Base-by-base conservation (phyloP, 2,329 filamentous ascomycete genomes). In the Cladosporium sp. region DNA sequence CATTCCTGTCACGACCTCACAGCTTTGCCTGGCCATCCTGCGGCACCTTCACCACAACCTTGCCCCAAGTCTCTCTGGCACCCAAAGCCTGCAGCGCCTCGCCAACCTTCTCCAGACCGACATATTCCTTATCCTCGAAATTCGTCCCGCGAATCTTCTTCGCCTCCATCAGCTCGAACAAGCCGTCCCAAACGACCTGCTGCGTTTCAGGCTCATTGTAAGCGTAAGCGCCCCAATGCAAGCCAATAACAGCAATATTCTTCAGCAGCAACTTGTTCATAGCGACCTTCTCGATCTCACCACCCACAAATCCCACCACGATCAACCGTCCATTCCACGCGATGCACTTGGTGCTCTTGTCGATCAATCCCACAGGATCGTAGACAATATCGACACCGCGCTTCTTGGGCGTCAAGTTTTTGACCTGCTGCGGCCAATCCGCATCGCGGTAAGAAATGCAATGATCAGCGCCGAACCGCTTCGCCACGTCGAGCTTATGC, bases 191-290 rank as follows among this genome's bases (percentile, higher is more conserved):
- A 0, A 96, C 90, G 18, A 72, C 68, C 7, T 78, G 75, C 4
- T 93, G 81, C 40, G 78, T 84, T 63, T 85, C 81, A 18, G 77
- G 81, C 73, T 96, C 87, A 58, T 86, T 80, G 39, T 76, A 77
- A 1, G 84, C 74, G 71, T 96, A 96, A 52, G 85, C 83, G 11
- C 92, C 92, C 92, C 92, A 97, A 72, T 95, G 88, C 62, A 96
- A 73, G 1, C 92, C 92, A 1, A 96, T 87, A 11, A 97, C 75
- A 56, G 83, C 86, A 56, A 96, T 92, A 68, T 96, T 96, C 79
- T 96, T 97, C 59, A 97, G 73, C 55, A 96, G 71, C 20, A 96
- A 89, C 68, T 92, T 85, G 69, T 97, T 97, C 74, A 95, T 83
- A 11, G 90, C 87, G 37, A 97, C 82, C 73, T 93, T 95, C 71